A percentile compares a stretch with the other conserved stretches of the same genome.
phyloP scores from a whole-genome alignment of 768 basidiomycete species.

The Coprinellus micaceus region DNA sequence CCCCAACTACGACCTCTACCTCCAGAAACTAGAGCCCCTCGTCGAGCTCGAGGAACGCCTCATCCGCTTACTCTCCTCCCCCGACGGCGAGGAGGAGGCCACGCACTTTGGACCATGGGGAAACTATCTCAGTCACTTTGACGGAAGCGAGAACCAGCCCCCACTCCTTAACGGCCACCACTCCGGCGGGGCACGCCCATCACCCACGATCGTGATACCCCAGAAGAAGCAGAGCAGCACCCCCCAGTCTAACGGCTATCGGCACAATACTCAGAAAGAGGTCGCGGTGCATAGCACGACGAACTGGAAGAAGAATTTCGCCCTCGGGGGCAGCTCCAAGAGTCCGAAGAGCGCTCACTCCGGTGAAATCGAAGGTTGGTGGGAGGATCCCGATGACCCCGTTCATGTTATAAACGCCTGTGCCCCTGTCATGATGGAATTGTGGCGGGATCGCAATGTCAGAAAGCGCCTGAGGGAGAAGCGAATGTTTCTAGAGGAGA shows the following conservation, averaged over 20 bases:
- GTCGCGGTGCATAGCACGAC: slow-evolving; percentile 56
- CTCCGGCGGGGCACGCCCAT: slow-evolving; percentile 39
- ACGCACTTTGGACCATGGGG: slow-evolving; percentile 53
- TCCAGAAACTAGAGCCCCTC: slow-evolving; percentile 62
- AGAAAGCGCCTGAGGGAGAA: slow-evolving; percentile 60
- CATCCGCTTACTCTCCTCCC: slow-evolving; percentile 61
- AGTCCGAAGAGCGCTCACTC: slow-evolving; percentile 69
- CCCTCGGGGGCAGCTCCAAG: slow-evolving; percentile 55
- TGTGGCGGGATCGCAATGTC: slow-evolving; percentile 76
- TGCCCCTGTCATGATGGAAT: slow-evolving; percentile 61
- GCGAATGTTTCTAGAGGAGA: slow-evolving; percentile 70
- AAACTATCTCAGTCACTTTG: slow-evolving; percentile 20
- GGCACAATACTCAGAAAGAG: slow-evolving; percentile 36
- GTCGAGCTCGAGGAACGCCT: slow-evolving; percentile 66
- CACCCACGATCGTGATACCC: slow-evolving; percentile 48
- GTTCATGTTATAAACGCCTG: slow-evolving; percentile 67
- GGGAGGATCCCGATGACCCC: slow-evolving; percentile 82
- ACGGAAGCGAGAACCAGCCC: slow-evolving; percentile 21
- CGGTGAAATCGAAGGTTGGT: slow-evolving; percentile 75
- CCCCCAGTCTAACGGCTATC: slow-evolving; percentile 31
- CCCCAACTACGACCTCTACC: slow-evolving; percentile 60
- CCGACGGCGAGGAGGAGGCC: slow-evolving; percentile 63
- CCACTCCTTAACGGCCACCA: slow-evolving; percentile 20
- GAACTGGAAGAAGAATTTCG: slow-evolving; percentile 69
- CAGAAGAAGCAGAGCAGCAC: slow-evolving; percentile 27